These are phyloP conservation scores for Colletotrichum spinosum DNA, from an alignment of 2,329 filamentous ascomycete species.

Conservation along the genomic window DNA sequence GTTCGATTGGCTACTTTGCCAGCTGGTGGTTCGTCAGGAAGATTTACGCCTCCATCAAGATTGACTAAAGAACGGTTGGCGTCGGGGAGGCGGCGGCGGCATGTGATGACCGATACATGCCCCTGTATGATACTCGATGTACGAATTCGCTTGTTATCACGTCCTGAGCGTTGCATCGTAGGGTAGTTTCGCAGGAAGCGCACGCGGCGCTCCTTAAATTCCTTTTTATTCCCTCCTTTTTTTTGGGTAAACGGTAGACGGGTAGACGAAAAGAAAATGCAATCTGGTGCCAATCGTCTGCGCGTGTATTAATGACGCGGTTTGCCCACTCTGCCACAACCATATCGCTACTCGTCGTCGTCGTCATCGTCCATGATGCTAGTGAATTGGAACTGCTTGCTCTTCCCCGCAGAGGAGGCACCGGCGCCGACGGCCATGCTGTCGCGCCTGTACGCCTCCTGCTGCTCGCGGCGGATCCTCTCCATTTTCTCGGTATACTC, in stretches of 20 bases:
- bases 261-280: constrained; percentile 16
- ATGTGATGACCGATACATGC: constrained; percentile 9
- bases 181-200: constrained; percentile 7
- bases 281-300: not conserved
- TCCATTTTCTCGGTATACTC: constrained; percentile 53
- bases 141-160: constrained; percentile 9
- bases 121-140: constrained; percentile 32
- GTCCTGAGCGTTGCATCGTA: constrained; percentile 12
- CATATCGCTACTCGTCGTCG: constrained; percentile 48
- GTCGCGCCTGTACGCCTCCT: constrained; percentile 46
- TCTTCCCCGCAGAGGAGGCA: constrained; percentile 48
- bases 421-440: constrained; percentile 37
- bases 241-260: constrained; percentile 27
- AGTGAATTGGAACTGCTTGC: constrained; percentile 68
- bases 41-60: constrained; percentile 98
- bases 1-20: constrained; percentile 94
- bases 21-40: constrained; percentile 94
- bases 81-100: constrained; percentile 6
- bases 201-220: constrained; percentile 6
- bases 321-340: not conserved
- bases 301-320: not conserved
- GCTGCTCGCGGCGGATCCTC: constrained; percentile 54
- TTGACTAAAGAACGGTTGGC: constrained; percentile 71
- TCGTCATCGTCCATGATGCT: constrained; percentile 65
- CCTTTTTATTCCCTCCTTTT: not conserved